Evolutionary conservation across 2,329 filamentous ascomycete species (phyloP), one percentile per base, ranked within the genome.

Genomic region (Metarhizium album): DNA sequence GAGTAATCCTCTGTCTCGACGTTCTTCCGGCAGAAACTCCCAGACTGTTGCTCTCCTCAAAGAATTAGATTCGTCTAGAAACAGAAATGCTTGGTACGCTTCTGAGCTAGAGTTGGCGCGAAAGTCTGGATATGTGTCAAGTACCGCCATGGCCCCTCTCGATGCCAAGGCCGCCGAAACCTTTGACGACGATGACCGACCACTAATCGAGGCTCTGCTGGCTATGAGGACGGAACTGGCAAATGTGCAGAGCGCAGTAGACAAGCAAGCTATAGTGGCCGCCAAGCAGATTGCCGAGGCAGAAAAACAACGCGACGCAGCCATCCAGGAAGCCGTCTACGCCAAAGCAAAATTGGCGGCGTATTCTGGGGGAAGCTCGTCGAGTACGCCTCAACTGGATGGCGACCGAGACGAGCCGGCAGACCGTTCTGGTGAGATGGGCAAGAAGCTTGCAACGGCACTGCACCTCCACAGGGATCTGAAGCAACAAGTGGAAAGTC

Each of bases 281-380:
- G 89, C 90, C 0, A 90, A 86, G 65, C 83, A 91, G 54, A 90
- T 98, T 54, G 90, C 91, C 2, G 90, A 96, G 64, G 86, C 94
- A 1, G 93, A 98, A 65, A 90, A 87, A 64, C 93, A 98, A 70
- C 80, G 94, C 47, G 93, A 98, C 67, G 83, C 86, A 40, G 93
- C 93, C n/a, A 84, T 98, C 49, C 87, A 85, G 59, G 94, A 98
- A 70, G 93, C 93, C 1, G 86, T 93, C 0, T 97, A 97, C 67
- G 88, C 90, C 33, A 95, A 94, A 64, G 90, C 94, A 2, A 96
- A 89, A 64, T 73, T 96, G 48, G 90, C 90, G 29, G 90, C 90
- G 7, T 85, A 90, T 55, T 60, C 67, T 3, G 83, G 79, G 37
- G 77, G 82, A 50, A 89, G 84, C 58, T 76, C 82, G 48, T 74